phyloP scores from a whole-genome alignment of 129 eudicot genomes.

The Chrysanthemum makinoi region DNA sequence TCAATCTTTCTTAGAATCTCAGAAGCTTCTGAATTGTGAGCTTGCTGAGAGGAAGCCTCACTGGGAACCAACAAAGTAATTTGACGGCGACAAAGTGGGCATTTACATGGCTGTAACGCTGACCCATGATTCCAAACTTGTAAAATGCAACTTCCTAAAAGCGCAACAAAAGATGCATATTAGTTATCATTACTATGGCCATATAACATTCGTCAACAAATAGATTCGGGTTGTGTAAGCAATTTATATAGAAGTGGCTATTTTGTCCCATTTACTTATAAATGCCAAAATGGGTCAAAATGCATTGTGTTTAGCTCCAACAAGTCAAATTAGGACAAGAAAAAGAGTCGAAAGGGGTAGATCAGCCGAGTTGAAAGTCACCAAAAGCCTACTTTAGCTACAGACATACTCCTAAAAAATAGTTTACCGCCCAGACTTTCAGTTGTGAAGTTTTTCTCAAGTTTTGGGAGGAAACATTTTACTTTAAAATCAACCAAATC shows the following conservation, averaged over 20 bases:
- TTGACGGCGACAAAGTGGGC: slow-evolving; percentile 87
- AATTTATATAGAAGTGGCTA: background rate
- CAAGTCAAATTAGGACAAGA: background rate
- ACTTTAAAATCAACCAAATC: too few species aligned
- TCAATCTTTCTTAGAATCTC: slow-evolving; percentile 57
- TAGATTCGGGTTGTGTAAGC: background rate
- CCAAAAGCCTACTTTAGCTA: background rate
- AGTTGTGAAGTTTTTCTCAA: too few species aligned
- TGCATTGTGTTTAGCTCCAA: slow-evolving; percentile 7
- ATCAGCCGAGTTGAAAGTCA: background rate
- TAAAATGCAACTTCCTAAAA: slow-evolving; percentile 73
- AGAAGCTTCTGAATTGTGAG: slow-evolving; percentile 45
- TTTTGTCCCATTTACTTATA: background rate
- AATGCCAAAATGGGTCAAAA: background rate
- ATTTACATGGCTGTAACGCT: slow-evolving; percentile 84
- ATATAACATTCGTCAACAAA: too few species aligned
- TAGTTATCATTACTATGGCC: background rate
- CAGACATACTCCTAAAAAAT: too few species aligned
- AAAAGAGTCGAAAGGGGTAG: background rate
- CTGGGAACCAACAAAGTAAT: slow-evolving; percentile 86
- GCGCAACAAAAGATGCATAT: background rate
- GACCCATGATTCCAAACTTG: slow-evolving; percentile 90
- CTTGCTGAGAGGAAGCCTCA: slow-evolving; percentile 57
- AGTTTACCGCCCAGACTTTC: too few species aligned
- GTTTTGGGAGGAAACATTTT: too few species aligned